phyloP scores from a whole-genome alignment of 352 stramenopile genomes.

The Globisporangium cederbergense region DNA sequence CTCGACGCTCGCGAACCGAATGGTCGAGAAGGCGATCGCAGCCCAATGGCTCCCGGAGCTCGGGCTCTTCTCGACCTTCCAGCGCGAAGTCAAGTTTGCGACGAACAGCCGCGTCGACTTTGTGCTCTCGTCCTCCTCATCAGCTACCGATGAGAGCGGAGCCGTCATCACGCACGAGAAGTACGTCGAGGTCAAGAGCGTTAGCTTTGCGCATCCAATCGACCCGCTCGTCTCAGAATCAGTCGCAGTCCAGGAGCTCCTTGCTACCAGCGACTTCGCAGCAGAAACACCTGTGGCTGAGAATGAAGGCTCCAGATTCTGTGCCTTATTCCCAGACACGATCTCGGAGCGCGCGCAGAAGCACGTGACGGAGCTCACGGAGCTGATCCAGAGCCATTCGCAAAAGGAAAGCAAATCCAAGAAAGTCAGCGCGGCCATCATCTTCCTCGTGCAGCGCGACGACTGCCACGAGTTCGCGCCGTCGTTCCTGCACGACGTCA shows the following conservation, averaged over 20 bases:
- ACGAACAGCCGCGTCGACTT: constrained; percentile 85
- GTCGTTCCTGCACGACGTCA: constrained; percentile 55
- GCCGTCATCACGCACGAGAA: constrained; percentile 41
- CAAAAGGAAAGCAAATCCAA: constrained; percentile 9
- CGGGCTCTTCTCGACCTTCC: constrained; percentile 44
- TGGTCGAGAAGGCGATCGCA: constrained; percentile 65
- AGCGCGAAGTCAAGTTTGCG: constrained; percentile 75
- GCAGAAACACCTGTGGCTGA: background rate
- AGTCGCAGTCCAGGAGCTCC: background rate
- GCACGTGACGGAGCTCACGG: constrained; percentile 71
- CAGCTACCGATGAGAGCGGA: background rate
- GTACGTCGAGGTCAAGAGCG: constrained; percentile 86
- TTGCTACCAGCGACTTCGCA: background rate
- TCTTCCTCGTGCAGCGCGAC: constrained; percentile 78
- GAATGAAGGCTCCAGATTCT: constrained; percentile 12
- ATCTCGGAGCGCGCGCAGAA: constrained; percentile 71
- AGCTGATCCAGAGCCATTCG: constrained; percentile 34
- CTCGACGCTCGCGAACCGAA: constrained; percentile 71
- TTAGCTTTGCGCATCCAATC: constrained; percentile 46
- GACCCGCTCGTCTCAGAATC: constrained; percentile 1
- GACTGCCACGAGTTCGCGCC: constrained; percentile 73
- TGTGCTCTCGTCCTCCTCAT: constrained; percentile 43
- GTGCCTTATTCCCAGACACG: constrained; percentile 78
- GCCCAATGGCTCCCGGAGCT: constrained; percentile 68
- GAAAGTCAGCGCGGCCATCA: constrained; percentile 40